Base-by-base conservation (phyloP, 2,329 filamentous ascomycete genomes). In the Pyrenochaeta sp. region DNA sequence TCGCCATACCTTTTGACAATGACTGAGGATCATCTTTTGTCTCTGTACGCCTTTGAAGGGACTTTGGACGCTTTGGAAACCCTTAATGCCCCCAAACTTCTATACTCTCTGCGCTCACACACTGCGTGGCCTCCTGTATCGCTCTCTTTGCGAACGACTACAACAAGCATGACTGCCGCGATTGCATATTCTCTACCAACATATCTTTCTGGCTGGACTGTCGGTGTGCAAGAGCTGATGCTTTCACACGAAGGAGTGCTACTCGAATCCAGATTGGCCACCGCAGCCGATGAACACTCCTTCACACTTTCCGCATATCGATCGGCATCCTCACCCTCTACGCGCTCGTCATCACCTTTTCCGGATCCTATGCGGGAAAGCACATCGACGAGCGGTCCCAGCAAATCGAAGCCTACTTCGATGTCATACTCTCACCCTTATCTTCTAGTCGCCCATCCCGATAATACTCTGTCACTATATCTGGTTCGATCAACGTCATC, bases 211-310 rank as follows among this genome's bases (percentile, higher is more conserved):
- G 93, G 93, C 28, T 97, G 93, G 91, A 93, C 91, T 7, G 85
- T 97, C 15, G 93, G 93, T 2, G 86, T 98, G n/a, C 94, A 98
- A 75, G 94, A 97, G 75, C 81, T 97, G 43, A 88, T 90, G 56
- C 84, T 96, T n/a, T 78, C 77, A 34, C 75, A 75, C 50, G 73
- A 78, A 46, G 85, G 85, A 6, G 78, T 77, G 13, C 73, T 86
- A 0, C 67, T 82, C 1, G 77, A 79, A 36, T 85, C 84, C 2
- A 80, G 83, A 6, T 66, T 85, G 3, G 78, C 84, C 15, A 82
- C 82, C 2, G 82, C 83, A n/a, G 76, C 83, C 19, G 79, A 82
- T 22, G 77, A 81, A 51, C 79, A 80, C 28, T 83, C 81, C 45
- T 79, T 80, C 70, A 61, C 74, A 67, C 50, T 80, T 58, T 56